These are phyloP conservation scores for Bruguiera parviflora DNA, from an alignment of 345 rosid species.

Conservation along the genomic window DNA sequence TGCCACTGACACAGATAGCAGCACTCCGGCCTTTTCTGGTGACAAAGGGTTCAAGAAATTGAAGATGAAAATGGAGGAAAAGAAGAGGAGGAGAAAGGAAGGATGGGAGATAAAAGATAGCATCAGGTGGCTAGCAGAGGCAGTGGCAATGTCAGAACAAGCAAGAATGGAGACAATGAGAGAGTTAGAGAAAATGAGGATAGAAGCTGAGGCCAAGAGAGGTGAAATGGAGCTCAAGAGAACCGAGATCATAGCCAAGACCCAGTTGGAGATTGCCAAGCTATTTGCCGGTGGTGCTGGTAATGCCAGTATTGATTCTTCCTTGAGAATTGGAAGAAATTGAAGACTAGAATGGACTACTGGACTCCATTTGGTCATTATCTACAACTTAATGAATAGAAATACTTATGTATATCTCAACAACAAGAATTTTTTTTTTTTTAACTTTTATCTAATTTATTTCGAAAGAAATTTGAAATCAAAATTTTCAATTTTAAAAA, in stretches of 20 bases:
- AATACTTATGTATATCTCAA: no score
- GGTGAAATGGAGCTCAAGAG: slow-evolving; percentile 84
- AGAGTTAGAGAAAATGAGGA: slow-evolving; percentile 84
- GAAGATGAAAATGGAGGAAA: slow-evolving; percentile 46
- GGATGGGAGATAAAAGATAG: slow-evolving; percentile 68
- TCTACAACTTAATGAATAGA: no score
- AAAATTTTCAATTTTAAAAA: no score
- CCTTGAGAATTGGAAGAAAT: slow-evolving; percentile 76
- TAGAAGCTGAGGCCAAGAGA: slow-evolving; percentile 75
- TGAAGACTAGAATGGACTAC: slow-evolving; percentile 9
- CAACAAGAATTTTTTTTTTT: no score
- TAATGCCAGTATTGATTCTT: slow-evolving; percentile 60
- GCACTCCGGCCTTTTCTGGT: slow-evolving; percentile 71
- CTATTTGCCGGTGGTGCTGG: slow-evolving; percentile 42
- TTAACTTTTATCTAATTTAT: no score
- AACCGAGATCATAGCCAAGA: slow-evolving; percentile 80
- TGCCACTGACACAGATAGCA: slow-evolving; percentile 68
- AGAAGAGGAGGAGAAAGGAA: slow-evolving; percentile 45
- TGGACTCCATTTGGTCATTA: no score
- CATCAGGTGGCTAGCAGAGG: slow-evolving; percentile 82
- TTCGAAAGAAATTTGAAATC: no score
- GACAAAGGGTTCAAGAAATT: slow-evolving; percentile 39
- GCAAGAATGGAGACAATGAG: slow-evolving; percentile 84
- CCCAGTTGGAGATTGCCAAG: slow-evolving; percentile 86
- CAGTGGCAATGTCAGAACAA: slow-evolving; percentile 74